Conservation (phyloP, 352 stramenopile species). For the Salisapilia sapeloensis region DNA sequence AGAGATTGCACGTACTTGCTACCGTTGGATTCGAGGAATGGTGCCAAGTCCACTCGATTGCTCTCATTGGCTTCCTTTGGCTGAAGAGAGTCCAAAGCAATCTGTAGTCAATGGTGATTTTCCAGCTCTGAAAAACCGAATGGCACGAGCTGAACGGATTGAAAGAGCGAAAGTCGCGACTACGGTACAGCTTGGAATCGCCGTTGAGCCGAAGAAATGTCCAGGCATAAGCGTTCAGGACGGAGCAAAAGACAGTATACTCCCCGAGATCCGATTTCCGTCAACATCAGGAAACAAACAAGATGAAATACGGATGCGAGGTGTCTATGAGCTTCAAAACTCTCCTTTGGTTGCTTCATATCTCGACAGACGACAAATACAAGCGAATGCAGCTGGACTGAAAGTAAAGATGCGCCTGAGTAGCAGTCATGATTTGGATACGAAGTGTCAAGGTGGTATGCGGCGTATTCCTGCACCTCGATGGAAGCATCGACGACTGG, state of each 20-base stretch:
- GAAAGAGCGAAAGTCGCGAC: slow-evolving; percentile 39
- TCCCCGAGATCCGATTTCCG: background rate
- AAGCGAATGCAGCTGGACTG: slow-evolving; percentile 21
- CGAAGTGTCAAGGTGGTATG: slow-evolving; percentile 26
- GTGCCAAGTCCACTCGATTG: slow-evolving; percentile 19
- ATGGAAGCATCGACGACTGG: slow-evolving; percentile 17
- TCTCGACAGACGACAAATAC: slow-evolving; percentile 26
- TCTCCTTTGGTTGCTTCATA: slow-evolving; percentile 42
- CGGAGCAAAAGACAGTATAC: background rate
- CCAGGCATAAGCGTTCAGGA: background rate
- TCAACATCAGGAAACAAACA: slow-evolving; percentile 7
- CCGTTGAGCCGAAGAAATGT: too few relatives aligned
- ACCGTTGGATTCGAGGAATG: slow-evolving; percentile 48
- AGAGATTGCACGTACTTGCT: slow-evolving; percentile 27
- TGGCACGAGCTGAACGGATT: slow-evolving; percentile 37
- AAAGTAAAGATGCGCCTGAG: slow-evolving; percentile 42
- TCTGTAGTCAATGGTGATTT: slow-evolving; percentile 42
- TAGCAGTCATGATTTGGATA: slow-evolving; percentile 18
- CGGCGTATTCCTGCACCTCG: slow-evolving; percentile 14
- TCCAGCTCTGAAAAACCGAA: slow-evolving; percentile 46
- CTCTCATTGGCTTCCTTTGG: slow-evolving; percentile 31
- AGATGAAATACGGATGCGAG: slow-evolving; percentile 28
- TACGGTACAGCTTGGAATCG: slow-evolving; percentile 17
- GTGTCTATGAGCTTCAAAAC: slow-evolving; percentile 43
- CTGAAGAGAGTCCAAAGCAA: slow-evolving; percentile 33